Percentiles rank a stretch among this genome's conserved stretches.
These are phyloP conservation scores for Candida insectorum DNA, from an alignment of 805 yeast species.

Conservation along the genomic window DNA sequence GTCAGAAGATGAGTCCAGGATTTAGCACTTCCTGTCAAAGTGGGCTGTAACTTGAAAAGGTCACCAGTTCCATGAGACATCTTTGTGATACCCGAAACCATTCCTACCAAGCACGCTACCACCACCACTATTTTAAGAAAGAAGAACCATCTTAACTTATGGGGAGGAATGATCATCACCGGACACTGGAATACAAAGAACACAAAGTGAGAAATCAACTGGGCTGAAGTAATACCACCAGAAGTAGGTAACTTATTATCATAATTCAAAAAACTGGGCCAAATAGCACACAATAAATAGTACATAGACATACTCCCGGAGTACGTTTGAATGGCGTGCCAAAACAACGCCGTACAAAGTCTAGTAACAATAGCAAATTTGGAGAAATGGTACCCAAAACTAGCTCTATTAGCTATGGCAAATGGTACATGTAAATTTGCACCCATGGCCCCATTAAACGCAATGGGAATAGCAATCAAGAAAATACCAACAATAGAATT, in stretches of 20 bases:
- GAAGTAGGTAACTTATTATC: slow-evolving; percentile 22
- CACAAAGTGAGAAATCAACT: slow-evolving; percentile 28
- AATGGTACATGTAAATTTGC: slow-evolving; percentile 33
- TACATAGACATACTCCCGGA: slow-evolving; percentile 24
- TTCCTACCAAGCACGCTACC: slow-evolving; percentile 10
- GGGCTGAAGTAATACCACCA: slow-evolving; percentile 19
- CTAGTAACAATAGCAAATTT: slow-evolving; percentile 26
- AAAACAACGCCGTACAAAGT: slow-evolving; percentile 27
- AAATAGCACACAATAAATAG: slow-evolving; percentile 21
- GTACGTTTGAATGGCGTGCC: slow-evolving; percentile 22
- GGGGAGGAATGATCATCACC: slow-evolving; percentile 26
- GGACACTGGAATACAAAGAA: slow-evolving; percentile 30
- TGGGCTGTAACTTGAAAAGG: slow-evolving; percentile 7
- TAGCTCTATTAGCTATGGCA: slow-evolving; percentile 28
- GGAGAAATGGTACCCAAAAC: slow-evolving; percentile 28
- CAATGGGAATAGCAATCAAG: slow-evolving; percentile 17
- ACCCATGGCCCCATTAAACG: slow-evolving; percentile 27
- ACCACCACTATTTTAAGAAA: slow-evolving; percentile 25
- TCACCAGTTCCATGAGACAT: slow-evolving; percentile 10
- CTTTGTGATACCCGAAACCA: slow-evolving; percentile 10
- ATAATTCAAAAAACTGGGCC: slow-evolving; percentile 21
- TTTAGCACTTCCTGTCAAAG: slow-evolving; percentile 16
- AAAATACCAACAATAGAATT: slow-evolving; percentile 22
- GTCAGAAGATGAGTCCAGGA: slow-evolving; percentile 21
- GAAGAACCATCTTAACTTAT: slow-evolving; percentile 32